Evolutionary conservation across 2,329 filamentous ascomycete species (phyloP), one percentile per base, ranked within the genome.

Genomic region (Trichoderma afroharzianum): DNA sequence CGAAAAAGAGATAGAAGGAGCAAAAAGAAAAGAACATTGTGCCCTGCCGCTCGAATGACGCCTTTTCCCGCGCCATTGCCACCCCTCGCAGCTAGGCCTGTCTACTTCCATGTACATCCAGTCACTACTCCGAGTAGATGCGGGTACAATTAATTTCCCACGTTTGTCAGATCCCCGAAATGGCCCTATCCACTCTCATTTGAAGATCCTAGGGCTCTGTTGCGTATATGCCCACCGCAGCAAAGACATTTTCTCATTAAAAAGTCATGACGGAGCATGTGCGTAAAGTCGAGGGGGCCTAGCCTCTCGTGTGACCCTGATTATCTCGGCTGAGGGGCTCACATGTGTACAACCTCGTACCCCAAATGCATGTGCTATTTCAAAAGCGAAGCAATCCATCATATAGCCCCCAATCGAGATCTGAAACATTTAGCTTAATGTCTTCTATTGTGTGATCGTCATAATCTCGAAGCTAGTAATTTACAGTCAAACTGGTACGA

Each of bases 131-230:
- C 26, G 36, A 36, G 58, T 24, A 50, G 36, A 57, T 62, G 66
- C 66, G 66, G 66, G 66, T 69, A 69, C 55, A 21, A 53, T 53
- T 69, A 69, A 62, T 69, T 69, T 69, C 66, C 66, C 66, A 69
- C 66, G 36, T 61, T 62, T 61, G 66, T 53, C 39, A 69, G 66
- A 69, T 69, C 66, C 66, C 66, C 57, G 33, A 61, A 69, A 43
- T 61, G 21, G 66, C 21, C 28, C 28, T 36, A 62, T 32, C 57
- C 66, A 69, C 66, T 7, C 39, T 69, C 66, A 69, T 69, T 62
- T 50, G 28, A 69, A 28, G 57, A 61, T 62, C n/a, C 39, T 36
- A 62, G 57, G 28, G 66, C 21, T 62, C 57, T 43, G 39, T 18
- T 69, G 47, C 39, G 43, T 33, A 62, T 39, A 62, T 39, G 57